A percentile compares a stretch with the other conserved stretches of the same genome.
These are phyloP conservation scores for Astrothelium subdiscretum DNA, from an alignment of 495 filamentous ascomycete species.

Conservation along the genomic window DNA sequence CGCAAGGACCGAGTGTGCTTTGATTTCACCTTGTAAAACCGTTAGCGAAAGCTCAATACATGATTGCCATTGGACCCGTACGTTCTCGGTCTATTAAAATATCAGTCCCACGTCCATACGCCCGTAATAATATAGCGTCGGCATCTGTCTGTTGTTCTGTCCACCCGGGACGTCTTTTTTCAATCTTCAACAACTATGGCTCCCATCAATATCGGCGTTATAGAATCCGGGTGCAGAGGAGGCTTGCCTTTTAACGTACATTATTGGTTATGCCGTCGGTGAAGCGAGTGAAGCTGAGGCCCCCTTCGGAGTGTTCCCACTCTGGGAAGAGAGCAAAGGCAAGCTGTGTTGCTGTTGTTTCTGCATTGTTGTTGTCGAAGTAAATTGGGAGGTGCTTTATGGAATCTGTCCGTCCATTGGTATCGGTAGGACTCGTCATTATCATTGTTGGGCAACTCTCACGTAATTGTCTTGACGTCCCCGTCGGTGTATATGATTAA, in stretches of 20 bases:
- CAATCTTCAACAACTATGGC: slow-evolving; percentile 65
- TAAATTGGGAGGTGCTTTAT: slow-evolving; percentile 7
- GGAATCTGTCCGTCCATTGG: neutral
- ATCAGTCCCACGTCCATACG: slow-evolving; percentile 89
- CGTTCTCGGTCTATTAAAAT: slow-evolving; percentile 94
- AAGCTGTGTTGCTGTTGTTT: slow-evolving; percentile 32
- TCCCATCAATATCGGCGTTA: neutral
- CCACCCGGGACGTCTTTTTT: slow-evolving; percentile 67
- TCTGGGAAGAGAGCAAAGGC: slow-evolving; percentile 71
- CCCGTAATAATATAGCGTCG: slow-evolving; percentile 81
- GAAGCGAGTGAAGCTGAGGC: slow-evolving; percentile 81
- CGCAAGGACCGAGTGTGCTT: slow-evolving; percentile 63
- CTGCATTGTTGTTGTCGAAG: slow-evolving; percentile 16
- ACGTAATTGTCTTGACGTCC: slow-evolving; percentile 9
- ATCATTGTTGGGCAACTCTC: slow-evolving; percentile 3
- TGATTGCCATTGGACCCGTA: slow-evolving; percentile 20
- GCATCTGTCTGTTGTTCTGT: slow-evolving; percentile 68
- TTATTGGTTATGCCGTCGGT: slow-evolving; percentile 98
- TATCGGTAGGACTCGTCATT: slow-evolving; percentile 1
- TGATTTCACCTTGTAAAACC: slow-evolving; percentile 46
- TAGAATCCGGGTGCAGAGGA: neutral
- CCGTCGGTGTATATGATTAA: no score
- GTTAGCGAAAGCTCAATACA: neutral
- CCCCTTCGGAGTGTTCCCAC: slow-evolving; percentile 63
- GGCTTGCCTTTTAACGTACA: slow-evolving; percentile 35